Evolutionary conservation across 129 eudicot genomes (phyloP), one percentile per base, ranked within the genome.

Genomic region (Calendula officinalis): DNA sequence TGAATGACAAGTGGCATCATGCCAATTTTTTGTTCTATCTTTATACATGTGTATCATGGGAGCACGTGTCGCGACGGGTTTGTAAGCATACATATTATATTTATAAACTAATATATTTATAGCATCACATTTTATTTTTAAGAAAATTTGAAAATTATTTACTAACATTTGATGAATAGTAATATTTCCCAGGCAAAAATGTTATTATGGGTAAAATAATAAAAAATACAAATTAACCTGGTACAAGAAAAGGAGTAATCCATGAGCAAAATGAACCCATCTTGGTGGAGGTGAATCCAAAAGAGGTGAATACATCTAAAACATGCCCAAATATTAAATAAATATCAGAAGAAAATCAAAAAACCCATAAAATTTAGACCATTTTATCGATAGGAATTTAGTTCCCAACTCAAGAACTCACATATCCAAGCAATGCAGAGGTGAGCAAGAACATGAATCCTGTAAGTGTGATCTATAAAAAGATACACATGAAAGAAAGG

Each of bases 281-380:
- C 61, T 56, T 56, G 61, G 61, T 34, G 61, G 61, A 56, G 61
- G 61, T 12, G 43, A 56, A 56, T 56, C 61, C 61, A 56, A 35
- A 56, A 10, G 61, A 56, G 61, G 61, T 56, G 61, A 56, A 35
- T 56, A 34, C 14, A 56, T 35, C 61, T 56, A 34, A 56, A 56
- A 34, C 27, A 13, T 35, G 22, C 40, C 61, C 61, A 34, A 56
- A 34, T 14, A 17, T 56, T 12, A 13, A 56, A 33, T 56, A 33
- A 32, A 56, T 34, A 56, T 35, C 43, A 56, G 39, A 54, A 54
- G 7, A 34, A 52, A 34, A 34, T 3, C 10, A 5, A 1, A 12
- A 12, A 11, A 56, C 54, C 8, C 6, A 22, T 48, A 48, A 15
- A n/a, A 5, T 12, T 15, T 15, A 22, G 60, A 35, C 22, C 40